phyloP scores from a whole-genome alignment of 2,329 filamentous ascomycete species.

The Lachnellula arida region DNA sequence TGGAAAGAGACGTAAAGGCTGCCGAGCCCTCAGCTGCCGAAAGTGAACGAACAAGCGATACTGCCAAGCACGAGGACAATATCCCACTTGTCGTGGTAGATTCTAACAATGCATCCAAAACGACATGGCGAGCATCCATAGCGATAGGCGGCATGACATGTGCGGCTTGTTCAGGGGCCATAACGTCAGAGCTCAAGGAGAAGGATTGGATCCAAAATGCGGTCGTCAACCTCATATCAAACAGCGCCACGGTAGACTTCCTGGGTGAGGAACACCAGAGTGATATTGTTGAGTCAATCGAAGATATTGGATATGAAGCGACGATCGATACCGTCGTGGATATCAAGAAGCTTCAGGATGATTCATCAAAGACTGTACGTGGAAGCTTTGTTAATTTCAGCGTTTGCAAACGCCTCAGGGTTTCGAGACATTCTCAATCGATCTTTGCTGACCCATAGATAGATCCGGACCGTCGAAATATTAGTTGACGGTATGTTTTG shows the following conservation, averaged over 20 bases:
- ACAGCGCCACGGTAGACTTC: conserved; percentile 46
- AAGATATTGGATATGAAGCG: conserved; percentile 62
- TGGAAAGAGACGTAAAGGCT: conserved; percentile 29
- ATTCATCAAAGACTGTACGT: neutral
- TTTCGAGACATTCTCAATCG: too few relatives aligned
- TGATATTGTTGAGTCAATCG: conserved; percentile 38
- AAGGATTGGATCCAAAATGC: conserved; percentile 45
- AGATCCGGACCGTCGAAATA: conserved; percentile 49
- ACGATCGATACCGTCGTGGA: conserved; percentile 43
- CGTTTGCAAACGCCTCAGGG: too few relatives aligned
- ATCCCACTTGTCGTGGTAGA: conserved; percentile 34
- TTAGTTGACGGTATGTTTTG: conserved; percentile 70
- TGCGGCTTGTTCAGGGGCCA: conserved; percentile 46
- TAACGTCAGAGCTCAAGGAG: conserved; percentile 44
- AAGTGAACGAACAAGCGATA: neutral
- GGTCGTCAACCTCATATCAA: conserved; percentile 47
- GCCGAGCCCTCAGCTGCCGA: neutral
- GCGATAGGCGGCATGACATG: conserved; percentile 54
- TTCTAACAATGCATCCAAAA: conserved; percentile 23
- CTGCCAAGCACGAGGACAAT: conserved; percentile 1
- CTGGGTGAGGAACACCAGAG: conserved; percentile 40
- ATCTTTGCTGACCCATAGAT: too few relatives aligned
- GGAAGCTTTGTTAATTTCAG: too few relatives aligned
- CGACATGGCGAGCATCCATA: conserved; percentile 46
- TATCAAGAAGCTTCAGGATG: conserved; percentile 23